phyloP scores from a whole-genome alignment of 2,329 filamentous ascomycete species.

The Xenosphaeropsis pyriputrescens region DNA sequence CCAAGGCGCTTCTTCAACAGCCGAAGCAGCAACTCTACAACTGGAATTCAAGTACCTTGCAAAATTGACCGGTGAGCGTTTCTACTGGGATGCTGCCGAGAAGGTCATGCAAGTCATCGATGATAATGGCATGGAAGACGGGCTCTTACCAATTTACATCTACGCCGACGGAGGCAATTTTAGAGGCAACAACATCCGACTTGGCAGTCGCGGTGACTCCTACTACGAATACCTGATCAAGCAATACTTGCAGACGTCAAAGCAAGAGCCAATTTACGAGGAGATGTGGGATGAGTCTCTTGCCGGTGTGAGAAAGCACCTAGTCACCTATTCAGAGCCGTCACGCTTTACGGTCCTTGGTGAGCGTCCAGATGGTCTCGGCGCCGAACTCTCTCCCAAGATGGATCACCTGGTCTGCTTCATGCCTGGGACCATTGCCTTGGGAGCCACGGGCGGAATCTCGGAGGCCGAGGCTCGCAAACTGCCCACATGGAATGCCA shows the following conservation, averaged over 20 bases:
- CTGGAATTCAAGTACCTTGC: conserved; percentile 95
- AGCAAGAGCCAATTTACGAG: conserved; percentile 71
- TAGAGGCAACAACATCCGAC: conserved; percentile 69
- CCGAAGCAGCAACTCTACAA: conserved; percentile 1
- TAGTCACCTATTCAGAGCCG: conserved; percentile 75
- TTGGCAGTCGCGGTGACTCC: conserved; percentile 89
- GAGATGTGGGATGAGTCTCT: conserved; percentile 90
- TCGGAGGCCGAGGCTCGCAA: conserved; percentile 63
- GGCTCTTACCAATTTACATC: conserved; percentile 84
- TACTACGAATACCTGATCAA: conserved; percentile 99
- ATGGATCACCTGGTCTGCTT: conserved; percentile 99
- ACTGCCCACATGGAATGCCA: conserved; percentile 54
- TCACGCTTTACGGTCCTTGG: conserved; percentile 78
- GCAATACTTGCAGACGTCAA: conserved; percentile 88
- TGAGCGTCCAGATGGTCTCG: conserved; percentile 65
- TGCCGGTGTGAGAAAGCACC: conserved; percentile 74
- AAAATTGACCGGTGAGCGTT: conserved; percentile 80
- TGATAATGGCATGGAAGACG: conserved; percentile 62
- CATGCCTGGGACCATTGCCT: conserved; percentile 87
- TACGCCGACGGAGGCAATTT: conserved; percentile 68
- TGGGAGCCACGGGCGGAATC: conserved; percentile 70
- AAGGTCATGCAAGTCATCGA: conserved; percentile 87
- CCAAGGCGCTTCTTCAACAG: conserved; percentile 32
- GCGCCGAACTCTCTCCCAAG: conserved; percentile 57
- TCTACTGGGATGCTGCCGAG: conserved; percentile 87